These are phyloP conservation scores for Warburgia ugandensis DNA, from an alignment of 164 flowering plant species.

Conservation along the genomic window DNA sequence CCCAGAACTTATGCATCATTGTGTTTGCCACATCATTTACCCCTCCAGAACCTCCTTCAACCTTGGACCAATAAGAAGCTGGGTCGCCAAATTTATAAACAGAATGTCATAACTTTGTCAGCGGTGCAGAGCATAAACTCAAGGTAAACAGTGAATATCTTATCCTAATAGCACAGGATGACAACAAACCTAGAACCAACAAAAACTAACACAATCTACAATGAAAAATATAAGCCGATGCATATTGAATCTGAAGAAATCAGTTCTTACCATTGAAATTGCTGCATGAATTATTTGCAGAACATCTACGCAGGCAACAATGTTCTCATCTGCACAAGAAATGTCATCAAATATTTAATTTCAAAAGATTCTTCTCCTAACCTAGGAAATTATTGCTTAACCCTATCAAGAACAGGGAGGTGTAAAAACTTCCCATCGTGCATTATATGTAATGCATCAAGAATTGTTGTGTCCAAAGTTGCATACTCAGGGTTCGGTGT, in stretches of 20 bases:
- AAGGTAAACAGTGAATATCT: too few relatives aligned
- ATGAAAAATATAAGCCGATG: too few relatives aligned
- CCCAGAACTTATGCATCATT: slow-evolving; percentile 99
- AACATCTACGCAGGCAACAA: slow-evolving; percentile 86
- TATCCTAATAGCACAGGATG: too few relatives aligned
- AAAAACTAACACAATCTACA: too few relatives aligned
- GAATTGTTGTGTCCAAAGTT: slow-evolving; percentile 75
- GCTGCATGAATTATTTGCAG: slow-evolving; percentile 97
- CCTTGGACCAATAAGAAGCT: slow-evolving; percentile 41
- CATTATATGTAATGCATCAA: slow-evolving; percentile 93
- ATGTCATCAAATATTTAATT: background rate
- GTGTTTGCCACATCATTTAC: slow-evolving; percentile 80
- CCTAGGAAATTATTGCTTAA: slow-evolving; percentile 23
- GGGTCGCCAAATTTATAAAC: background rate
- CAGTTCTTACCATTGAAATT: slow-evolving; percentile 96
- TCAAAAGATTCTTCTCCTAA: too few relatives aligned
- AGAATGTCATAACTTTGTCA: too few relatives aligned
- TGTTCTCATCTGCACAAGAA: slow-evolving; percentile 56
- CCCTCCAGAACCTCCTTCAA: slow-evolving; percentile 70
- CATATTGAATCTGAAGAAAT: too few relatives aligned
- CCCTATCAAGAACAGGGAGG: slow-evolving; percentile 87
- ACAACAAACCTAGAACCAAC: too few relatives aligned
- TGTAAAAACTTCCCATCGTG: slow-evolving; percentile 94
- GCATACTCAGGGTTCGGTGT: slow-evolving; percentile 91
- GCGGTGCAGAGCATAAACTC: too few relatives aligned